Evolutionary conservation across 495 filamentous ascomycete genomes (phyloP).

Genomic region (Cercophora newfieldiana): DNA sequence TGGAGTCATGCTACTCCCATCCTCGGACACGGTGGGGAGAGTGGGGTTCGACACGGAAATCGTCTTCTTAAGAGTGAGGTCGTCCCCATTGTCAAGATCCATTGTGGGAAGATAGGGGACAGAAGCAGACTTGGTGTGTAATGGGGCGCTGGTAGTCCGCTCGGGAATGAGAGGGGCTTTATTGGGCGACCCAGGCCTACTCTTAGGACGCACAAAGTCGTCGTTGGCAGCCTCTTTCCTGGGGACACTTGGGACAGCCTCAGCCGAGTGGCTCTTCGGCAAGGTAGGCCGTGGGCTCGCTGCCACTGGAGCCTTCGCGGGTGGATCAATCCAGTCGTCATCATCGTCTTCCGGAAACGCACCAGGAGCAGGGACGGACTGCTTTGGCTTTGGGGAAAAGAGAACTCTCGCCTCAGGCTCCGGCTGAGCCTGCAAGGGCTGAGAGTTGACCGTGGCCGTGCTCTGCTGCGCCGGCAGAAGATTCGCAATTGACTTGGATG

Average conservation of each 20-base stretch:
- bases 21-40: conserved; percentile 41
- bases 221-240: conserved; percentile 44
- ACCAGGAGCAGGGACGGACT: conserved; percentile 42
- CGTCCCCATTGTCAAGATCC: conserved; percentile 41
- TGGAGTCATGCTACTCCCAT: conserved; percentile 61
- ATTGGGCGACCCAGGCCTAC: conserved; percentile 40
- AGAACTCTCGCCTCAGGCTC: conserved; percentile 40
- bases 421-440: conserved; percentile 49
- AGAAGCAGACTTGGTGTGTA: conserved; percentile 57
- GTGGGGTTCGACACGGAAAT: conserved; percentile 64
- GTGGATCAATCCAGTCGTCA: conserved; percentile 82
- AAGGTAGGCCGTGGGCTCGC: conserved; percentile 48
- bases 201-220: conserved; percentile 46
- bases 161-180: conserved; percentile 39
- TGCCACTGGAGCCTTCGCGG: conserved; percentile 34
- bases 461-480: conserved; percentile 35
- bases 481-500: conserved; percentile 70
- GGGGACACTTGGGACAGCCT: conserved; percentile 59
- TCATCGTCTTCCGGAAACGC: conserved; percentile 64
- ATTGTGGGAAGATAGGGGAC: conserved; percentile 53
- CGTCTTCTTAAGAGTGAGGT: conserved; percentile 55
- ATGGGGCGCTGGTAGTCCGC: conserved; percentile 34
- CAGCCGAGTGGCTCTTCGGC: conserved; percentile 57
- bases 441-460: conserved; percentile 18
- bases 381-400: conserved; percentile 36